Evolutionary conservation across 257 asterid species (phyloP).

Genomic region (Solanum arcanum): DNA sequence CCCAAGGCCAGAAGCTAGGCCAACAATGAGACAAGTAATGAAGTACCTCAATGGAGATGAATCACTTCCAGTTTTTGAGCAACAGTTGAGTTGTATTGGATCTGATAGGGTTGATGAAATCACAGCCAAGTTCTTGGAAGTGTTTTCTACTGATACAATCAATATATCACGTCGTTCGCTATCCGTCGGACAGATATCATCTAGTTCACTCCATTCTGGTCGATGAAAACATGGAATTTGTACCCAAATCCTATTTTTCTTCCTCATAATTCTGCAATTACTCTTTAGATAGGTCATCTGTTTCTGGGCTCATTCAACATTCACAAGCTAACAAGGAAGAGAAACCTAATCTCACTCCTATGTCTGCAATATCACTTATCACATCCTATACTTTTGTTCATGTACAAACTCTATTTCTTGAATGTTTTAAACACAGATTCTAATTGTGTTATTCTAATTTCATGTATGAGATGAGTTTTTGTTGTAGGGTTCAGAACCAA

Average conservation of each 20-base stretch:
- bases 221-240: constrained; percentile 12
- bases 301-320: background rate
- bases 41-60: constrained; percentile 21
- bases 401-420: background rate
- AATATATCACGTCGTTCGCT: constrained; percentile 13
- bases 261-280: background rate
- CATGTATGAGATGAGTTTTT: too few species aligned
- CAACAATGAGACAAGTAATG: constrained; percentile 19
- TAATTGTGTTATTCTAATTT: background rate
- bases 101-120: background rate
- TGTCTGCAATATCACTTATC: background rate
- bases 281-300: background rate
- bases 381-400: background rate
- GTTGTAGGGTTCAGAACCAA: too few species aligned
- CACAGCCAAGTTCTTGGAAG: background rate
- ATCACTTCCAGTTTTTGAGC: background rate
- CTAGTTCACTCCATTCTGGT: constrained; percentile 24
- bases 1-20: constrained; percentile 40
- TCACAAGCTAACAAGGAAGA: background rate
- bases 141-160: background rate
- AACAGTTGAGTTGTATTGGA: background rate
- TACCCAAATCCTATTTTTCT: background rate
- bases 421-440: background rate
- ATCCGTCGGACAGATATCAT: constrained; percentile 28
- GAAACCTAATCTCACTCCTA: background rate